A percentile compares a stretch with the other conserved stretches of the same genome.
These are phyloP conservation scores for Leishmania martiniquensis DNA, from an alignment of 208 protist species.

Conservation along the genomic window DNA sequence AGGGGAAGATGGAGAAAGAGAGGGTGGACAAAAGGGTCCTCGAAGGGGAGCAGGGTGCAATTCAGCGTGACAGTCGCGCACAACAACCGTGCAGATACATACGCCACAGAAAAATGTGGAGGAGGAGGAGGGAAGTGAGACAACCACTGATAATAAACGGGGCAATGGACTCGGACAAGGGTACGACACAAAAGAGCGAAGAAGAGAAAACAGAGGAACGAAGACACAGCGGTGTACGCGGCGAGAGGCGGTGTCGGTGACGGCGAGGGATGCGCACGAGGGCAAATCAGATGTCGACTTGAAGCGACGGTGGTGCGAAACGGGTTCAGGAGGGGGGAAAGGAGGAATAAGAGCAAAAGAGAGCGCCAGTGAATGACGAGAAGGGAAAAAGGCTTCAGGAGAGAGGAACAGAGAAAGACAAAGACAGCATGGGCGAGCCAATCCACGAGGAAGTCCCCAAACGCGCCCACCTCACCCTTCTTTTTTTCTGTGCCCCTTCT, in stretches of 20 bases:
- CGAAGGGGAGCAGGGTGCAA: too few relatives aligned
- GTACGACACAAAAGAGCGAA: neutral
- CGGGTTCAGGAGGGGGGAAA: neutral
- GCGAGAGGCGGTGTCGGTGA: neutral
- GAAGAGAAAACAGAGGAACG: neutral
- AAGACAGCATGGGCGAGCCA: neutral
- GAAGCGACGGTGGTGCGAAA: neutral
- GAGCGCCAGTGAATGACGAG: too few relatives aligned
- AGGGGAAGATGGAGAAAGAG: neutral
- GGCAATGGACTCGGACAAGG: too few relatives aligned
- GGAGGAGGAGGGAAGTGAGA: neutral
- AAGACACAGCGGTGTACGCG: neutral
- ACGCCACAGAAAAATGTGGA: neutral
- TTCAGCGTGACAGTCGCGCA: neutral
- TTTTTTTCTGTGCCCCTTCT: neutral
- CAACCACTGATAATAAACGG: neutral
- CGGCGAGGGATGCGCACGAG: neutral
- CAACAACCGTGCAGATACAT: neutral
- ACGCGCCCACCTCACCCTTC: too few relatives aligned
- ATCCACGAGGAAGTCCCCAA: too few relatives aligned
- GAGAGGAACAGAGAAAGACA: neutral
- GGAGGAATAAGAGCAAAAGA: neutral
- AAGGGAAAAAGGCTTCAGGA: neutral
- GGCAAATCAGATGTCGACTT: neutral
- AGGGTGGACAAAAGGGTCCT: neutral